Percentiles rank a stretch among this genome's conserved stretches.
Evolutionary conservation across 2,329 filamentous ascomycete species (phyloP).

Genomic region (Hypoxylon sp.): DNA sequence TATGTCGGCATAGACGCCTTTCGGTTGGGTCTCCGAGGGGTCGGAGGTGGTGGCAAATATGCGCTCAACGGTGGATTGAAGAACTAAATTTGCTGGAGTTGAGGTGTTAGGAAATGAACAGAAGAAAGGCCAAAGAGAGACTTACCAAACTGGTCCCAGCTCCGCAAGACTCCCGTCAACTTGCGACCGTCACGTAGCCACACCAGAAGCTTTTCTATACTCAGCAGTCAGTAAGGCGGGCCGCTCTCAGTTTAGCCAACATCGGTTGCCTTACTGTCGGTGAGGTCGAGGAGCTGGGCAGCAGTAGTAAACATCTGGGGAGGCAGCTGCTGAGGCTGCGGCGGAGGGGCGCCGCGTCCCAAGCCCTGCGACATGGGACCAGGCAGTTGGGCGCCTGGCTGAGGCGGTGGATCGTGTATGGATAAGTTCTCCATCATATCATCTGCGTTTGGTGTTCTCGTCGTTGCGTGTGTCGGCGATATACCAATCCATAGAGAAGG

Average conservation of each 20-base stretch:
- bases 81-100: slow-evolving; percentile 84
- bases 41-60: slow-evolving; percentile 70
- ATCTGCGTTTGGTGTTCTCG: slow-evolving; percentile 43
- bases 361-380: slow-evolving; percentile 52
- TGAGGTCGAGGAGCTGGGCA: slow-evolving; percentile 93
- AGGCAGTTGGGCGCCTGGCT: slow-evolving; percentile 55
- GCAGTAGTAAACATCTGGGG: slow-evolving; percentile 99
- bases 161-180: slow-evolving; percentile 89
- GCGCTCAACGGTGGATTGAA: slow-evolving; percentile 92
- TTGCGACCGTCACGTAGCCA: slow-evolving; percentile 94
- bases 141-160: slow-evolving; percentile 98
- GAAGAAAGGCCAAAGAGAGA: slow-evolving; percentile 36
- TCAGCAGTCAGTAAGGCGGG: slow-evolving; percentile 44
- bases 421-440: slow-evolving; percentile 67
- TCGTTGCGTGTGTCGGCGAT: slow-evolving; percentile 15
- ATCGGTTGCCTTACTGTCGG: slow-evolving; percentile 80
- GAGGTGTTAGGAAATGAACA: slow-evolving; percentile 21
- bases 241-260: slow-evolving; percentile 3
- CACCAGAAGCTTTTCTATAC: slow-evolving; percentile 90
- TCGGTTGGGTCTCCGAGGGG: slow-evolving; percentile 52
- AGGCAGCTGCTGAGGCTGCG: slow-evolving; percentile 74
- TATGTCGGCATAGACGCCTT: slow-evolving; percentile 83
- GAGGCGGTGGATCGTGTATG: slow-evolving; percentile 62
- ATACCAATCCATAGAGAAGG: slow-evolving; percentile 46
- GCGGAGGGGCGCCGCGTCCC: slow-evolving; percentile 51